Conservation (phyloP, 2,329 filamentous ascomycete genomes). For the Trichoderma pleuroti region DNA sequence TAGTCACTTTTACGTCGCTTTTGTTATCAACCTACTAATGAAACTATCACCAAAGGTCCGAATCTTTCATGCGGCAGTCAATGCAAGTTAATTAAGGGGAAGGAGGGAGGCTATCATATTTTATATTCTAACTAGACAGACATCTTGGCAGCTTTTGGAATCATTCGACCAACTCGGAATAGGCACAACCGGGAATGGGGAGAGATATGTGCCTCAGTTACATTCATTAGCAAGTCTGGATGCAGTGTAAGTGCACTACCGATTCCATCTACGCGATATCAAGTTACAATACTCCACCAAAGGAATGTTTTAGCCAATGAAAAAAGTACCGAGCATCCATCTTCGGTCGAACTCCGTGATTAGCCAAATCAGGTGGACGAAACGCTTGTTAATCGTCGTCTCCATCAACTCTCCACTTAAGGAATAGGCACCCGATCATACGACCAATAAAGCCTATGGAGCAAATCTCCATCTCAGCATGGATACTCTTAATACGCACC, state of each 20-base stretch:
- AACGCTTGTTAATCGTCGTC: background rate
- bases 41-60: background rate
- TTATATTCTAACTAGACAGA: background rate
- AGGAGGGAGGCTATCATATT: background rate
- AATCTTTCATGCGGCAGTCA: background rate
- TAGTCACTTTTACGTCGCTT: background rate
- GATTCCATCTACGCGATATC: background rate
- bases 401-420: background rate
- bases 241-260: background rate
- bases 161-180: background rate
- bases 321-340: background rate
- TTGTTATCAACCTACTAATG: background rate
- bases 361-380: background rate
- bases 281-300: background rate
- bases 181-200: background rate
- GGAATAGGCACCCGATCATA: background rate
- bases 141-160: background rate
- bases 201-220: background rate
- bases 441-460: background rate
- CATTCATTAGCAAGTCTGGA: background rate
- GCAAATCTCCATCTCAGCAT: background rate
- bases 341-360: background rate
- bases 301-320: background rate
- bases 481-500: background rate
- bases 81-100: background rate